Evolutionary conservation across 139 green algal genomes (phyloP), one percentile per base, ranked within the genome.

Genomic region (Diplosphaera chodatii): DNA sequence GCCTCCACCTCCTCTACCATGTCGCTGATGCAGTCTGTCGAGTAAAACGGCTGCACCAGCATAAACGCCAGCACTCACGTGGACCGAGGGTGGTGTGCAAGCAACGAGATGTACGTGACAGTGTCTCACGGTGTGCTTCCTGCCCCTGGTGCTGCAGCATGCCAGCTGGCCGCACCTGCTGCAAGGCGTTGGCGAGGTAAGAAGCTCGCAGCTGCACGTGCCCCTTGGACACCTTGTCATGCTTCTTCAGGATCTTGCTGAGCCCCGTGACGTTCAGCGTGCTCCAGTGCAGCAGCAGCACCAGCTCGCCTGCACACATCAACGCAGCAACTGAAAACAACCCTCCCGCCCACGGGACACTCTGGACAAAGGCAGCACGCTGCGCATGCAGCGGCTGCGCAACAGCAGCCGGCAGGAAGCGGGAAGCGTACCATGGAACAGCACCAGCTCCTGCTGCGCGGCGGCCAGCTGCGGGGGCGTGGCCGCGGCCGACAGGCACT

Each of bases 171-270:
- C 13, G 48, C 40, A 85, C 82, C 82, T 92, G 89, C 63, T 88
- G 77, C 70, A 93, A 73, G 27, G 91, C 74, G 64, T 86, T 91
- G 32, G 79, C 75, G 3, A 92, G 74, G 70, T 86, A 91, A 1
- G 84, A 80, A 31, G 78, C 77, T 4, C 86, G 66, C 59, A 90
- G 81, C 74, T 87, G 69, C 66, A 88, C 62, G 23, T 62, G 33
- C 1, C 5, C 10, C 66, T 20, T 63, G 37, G 63, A 31, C 31
- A 27, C 5, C 4, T 68, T 55, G n/a, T 55, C 85, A 68, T 96
- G 90, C 78, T 96, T 96, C 71, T 96, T 96, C 32, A 96, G 75
- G 70, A 96, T 96, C 78, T 96, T 96, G n/a, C 89, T 80, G 20
- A 96, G 74, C 0, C 82, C 90, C 3, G 83, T 79, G 66, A 91